Conservation (phyloP, 2,329 filamentous ascomycete species). For the Cordyceps tenuipes region DNA sequence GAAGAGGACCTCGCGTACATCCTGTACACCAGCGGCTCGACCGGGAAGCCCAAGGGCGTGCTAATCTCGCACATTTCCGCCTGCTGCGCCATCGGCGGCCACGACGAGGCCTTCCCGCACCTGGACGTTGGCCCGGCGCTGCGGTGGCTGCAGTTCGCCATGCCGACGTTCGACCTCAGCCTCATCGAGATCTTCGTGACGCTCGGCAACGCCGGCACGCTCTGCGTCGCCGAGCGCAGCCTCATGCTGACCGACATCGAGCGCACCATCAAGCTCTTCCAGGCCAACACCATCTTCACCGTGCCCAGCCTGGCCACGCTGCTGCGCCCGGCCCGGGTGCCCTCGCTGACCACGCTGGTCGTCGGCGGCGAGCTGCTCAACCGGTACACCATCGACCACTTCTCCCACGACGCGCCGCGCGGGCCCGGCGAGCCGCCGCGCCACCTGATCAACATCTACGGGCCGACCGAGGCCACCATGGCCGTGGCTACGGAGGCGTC, state of each 20-base stretch:
- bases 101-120: slow-evolving; percentile 3
- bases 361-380: slow-evolving; percentile 12
- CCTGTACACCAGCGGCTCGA: slow-evolving; percentile 41
- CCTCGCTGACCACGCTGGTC: slow-evolving; percentile 10
- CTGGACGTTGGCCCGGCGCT: slow-evolving; percentile 4
- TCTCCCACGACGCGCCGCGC: slow-evolving; percentile 32
- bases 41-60: slow-evolving; percentile 42
- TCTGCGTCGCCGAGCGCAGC: slow-evolving; percentile 9
- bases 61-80: slow-evolving; percentile 66
- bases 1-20: slow-evolving; percentile 24
- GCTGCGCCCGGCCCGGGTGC: slow-evolving; percentile 8
- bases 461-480: slow-evolving; percentile 12
- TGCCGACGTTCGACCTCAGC: slow-evolving; percentile 11
- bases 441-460: slow-evolving; percentile 11
- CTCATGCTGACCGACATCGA: slow-evolving; percentile 13
- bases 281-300: slow-evolving; percentile 11
- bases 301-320: slow-evolving; percentile 12
- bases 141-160: slow-evolving; percentile 11
- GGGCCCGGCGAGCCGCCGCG: slow-evolving; percentile 4
- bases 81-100: slow-evolving; percentile 6
- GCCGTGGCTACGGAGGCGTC: slow-evolving; percentile 8
- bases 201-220: slow-evolving; percentile 9
- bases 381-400: slow-evolving; percentile 10
- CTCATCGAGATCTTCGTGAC: slow-evolving; percentile 12
- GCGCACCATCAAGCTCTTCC: slow-evolving; percentile 8